Conservation (phyloP, 2,329 filamentous ascomycete genomes). For the Metarhizium humberi region DNA sequence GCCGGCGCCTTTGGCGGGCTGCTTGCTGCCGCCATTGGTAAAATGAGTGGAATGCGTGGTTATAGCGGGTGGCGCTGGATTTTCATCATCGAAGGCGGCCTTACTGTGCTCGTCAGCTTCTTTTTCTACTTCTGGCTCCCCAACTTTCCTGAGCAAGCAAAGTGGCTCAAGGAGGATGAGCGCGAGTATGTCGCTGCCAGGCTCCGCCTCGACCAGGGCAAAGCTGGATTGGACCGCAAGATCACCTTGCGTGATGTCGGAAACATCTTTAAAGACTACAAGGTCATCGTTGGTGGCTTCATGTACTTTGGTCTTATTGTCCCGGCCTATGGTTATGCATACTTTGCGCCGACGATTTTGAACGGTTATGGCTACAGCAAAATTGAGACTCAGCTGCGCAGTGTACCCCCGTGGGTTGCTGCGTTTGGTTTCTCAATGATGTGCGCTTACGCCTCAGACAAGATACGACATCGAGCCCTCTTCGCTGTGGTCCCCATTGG, state of each 20-base stretch:
- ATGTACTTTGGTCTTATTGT: slow-evolving; percentile 79
- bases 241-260: slow-evolving; percentile 51
- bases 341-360: slow-evolving; percentile 67
- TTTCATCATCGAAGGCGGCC: slow-evolving; percentile 44
- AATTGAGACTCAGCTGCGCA: slow-evolving; percentile 49
- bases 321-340: slow-evolving; percentile 69
- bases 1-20: slow-evolving; percentile 82
- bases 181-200: slow-evolving; percentile 55
- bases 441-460: slow-evolving; percentile 64
- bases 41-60: slow-evolving; percentile 51
- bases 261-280: slow-evolving; percentile 62
- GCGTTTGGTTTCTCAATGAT: slow-evolving; percentile 74
- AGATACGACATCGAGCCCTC: slow-evolving; percentile 59
- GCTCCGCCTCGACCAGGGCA: slow-evolving; percentile 59
- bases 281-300: slow-evolving; percentile 63
- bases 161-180: slow-evolving; percentile 65
- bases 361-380: slow-evolving; percentile 52
- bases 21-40: slow-evolving; percentile 78
- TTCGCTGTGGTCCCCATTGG: slow-evolving; percentile 63
- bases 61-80: slow-evolving; percentile 60
- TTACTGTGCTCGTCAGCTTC: slow-evolving; percentile 46
- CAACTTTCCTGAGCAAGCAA: slow-evolving; percentile 56
- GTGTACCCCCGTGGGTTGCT: slow-evolving; percentile 51
- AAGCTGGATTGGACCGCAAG: slow-evolving; percentile 52
- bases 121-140: slow-evolving; percentile 59